Percentiles rank a stretch among this genome's conserved stretches.
Evolutionary conservation across 202 grass and related monocot genomes (phyloP).

Genomic region (Brachypodium distachyon): DNA sequence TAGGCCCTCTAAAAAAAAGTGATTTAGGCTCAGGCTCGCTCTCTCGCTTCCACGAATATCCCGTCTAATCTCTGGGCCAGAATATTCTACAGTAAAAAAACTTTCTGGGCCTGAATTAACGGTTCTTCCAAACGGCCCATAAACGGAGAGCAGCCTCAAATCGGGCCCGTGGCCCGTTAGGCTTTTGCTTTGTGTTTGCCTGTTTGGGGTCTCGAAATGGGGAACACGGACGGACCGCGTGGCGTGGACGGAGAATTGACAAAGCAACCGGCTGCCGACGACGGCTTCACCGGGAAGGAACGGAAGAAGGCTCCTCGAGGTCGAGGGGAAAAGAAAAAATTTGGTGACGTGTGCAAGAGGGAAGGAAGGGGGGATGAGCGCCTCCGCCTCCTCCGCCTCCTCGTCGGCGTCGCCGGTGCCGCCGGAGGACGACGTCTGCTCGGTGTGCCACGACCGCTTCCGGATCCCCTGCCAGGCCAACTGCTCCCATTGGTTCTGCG

Average conservation of each 20-base stretch:
- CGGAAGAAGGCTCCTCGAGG: neutral
- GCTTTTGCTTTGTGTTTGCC: no score
- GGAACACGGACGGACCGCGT: no score
- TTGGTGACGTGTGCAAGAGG: neutral
- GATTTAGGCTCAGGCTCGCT: no score
- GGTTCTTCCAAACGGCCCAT: no score
- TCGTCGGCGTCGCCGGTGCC: slow-evolving; percentile 55
- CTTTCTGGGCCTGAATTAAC: no score
- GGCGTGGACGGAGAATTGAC: neutral
- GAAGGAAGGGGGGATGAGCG: slow-evolving; percentile 22
- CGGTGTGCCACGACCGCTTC: slow-evolving; percentile 88
- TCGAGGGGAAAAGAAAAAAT: neutral
- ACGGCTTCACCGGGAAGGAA: slow-evolving; percentile 1
- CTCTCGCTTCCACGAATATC: no score
- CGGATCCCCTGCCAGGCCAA: slow-evolving; percentile 85
- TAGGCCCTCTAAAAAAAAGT: no score
- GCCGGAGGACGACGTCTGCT: slow-evolving; percentile 83
- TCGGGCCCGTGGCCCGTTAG: no score
- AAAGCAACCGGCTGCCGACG: neutral
- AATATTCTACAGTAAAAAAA: no score
- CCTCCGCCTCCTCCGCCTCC: slow-evolving; percentile 3
- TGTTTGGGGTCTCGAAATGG: no score
- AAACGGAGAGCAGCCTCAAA: no score
- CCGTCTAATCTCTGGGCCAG: no score
- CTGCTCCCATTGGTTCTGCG: slow-evolving; percentile 99